Percentiles rank a stretch among this genome's conserved stretches.
These are phyloP conservation scores for Lolium multiflorum DNA, from an alignment of 176 grass and related monocot genomes.

Conservation along the genomic window DNA sequence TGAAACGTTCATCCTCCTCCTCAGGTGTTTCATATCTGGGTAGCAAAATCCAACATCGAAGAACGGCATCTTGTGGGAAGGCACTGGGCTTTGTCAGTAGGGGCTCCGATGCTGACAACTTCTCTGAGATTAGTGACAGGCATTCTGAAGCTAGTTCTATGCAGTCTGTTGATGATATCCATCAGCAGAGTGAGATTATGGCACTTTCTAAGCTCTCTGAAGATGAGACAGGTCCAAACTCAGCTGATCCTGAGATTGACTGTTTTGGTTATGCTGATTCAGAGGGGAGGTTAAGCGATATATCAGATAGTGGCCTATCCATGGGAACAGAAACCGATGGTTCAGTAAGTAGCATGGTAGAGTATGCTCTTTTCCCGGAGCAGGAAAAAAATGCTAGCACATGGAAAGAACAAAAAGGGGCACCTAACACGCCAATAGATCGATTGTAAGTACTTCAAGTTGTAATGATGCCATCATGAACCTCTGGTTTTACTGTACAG, in stretches of 20 bases:
- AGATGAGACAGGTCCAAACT: slow-evolving; percentile 35
- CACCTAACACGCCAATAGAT: slow-evolving; percentile 43
- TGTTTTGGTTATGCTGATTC: slow-evolving; percentile 67
- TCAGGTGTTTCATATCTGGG: slow-evolving; percentile 66
- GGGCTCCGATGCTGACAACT: slow-evolving; percentile 57
- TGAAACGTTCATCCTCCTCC: slow-evolving; percentile 84
- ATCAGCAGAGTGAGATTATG: slow-evolving; percentile 47
- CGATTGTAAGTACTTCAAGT: slow-evolving; percentile 52
- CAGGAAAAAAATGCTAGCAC: slow-evolving; percentile 50
- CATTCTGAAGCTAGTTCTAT: slow-evolving; percentile 79
- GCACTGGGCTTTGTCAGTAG: slow-evolving; percentile 41
- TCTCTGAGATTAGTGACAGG: slow-evolving; percentile 70
- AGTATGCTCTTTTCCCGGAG: slow-evolving; percentile 54
- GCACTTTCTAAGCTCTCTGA: slow-evolving; percentile 41
- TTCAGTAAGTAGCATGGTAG: slow-evolving; percentile 63
- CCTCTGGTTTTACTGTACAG: slow-evolving; percentile 12
- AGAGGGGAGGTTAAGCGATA: slow-evolving; percentile 81
- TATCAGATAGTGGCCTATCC: slow-evolving; percentile 81
- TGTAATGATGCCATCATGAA: slow-evolving; percentile 4
- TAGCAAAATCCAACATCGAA: slow-evolving; percentile 46
- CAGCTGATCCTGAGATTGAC: slow-evolving; percentile 53
- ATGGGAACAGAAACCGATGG: slow-evolving; percentile 87
- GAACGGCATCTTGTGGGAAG: slow-evolving; percentile 50
- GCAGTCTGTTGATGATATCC: slow-evolving; percentile 58
- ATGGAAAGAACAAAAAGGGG: slow-evolving; percentile 48